Conservation (phyloP, 345 rosid genomes). For the Erodium maritimum region DNA sequence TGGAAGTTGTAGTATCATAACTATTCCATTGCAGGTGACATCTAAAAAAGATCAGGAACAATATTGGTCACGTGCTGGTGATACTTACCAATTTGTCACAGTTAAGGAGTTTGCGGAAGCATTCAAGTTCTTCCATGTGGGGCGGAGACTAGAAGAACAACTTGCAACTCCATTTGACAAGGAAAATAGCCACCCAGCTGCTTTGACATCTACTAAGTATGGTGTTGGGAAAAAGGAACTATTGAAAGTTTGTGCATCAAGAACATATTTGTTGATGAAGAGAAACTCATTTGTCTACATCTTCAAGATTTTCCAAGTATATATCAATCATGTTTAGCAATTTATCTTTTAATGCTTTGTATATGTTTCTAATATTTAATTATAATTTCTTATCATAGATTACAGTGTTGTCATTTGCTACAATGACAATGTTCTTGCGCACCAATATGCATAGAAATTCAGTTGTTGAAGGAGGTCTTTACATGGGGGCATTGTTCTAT, state of each 20-base stretch:
- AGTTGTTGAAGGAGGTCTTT: slow-evolving; percentile 18
- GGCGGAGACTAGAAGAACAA: slow-evolving; percentile 25
- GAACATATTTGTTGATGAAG: slow-evolving; percentile 50
- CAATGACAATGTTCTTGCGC: slow-evolving; percentile 29
- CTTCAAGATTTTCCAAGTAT: slow-evolving; percentile 45
- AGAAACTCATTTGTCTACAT: slow-evolving; percentile 44
- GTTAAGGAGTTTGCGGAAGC: slow-evolving; percentile 44
- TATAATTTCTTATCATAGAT: slow-evolving; percentile 9
- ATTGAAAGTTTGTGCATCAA: slow-evolving; percentile 34
- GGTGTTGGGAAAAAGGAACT: slow-evolving; percentile 44
- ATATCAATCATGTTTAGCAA: not conserved
- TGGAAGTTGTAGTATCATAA: not conserved
- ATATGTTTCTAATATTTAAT: not conserved
- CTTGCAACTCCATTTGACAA: slow-evolving; percentile 39
- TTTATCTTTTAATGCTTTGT: not conserved
- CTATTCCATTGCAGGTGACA: slow-evolving; percentile 33
- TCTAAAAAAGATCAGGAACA: slow-evolving; percentile 64
- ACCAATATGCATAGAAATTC: slow-evolving; percentile 19
- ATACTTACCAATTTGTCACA: slow-evolving; percentile 38
- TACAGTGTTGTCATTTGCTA: slow-evolving; percentile 10
- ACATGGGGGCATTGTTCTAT: slow-evolving; percentile 27
- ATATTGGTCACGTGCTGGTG: slow-evolving; percentile 40
- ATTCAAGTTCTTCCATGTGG: slow-evolving; percentile 28
- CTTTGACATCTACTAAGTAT: slow-evolving; percentile 32
- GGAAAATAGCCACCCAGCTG: slow-evolving; percentile 44